Evolutionary conservation across 805 yeast genomes (phyloP).

Genomic region (Pichia paraexigua): DNA sequence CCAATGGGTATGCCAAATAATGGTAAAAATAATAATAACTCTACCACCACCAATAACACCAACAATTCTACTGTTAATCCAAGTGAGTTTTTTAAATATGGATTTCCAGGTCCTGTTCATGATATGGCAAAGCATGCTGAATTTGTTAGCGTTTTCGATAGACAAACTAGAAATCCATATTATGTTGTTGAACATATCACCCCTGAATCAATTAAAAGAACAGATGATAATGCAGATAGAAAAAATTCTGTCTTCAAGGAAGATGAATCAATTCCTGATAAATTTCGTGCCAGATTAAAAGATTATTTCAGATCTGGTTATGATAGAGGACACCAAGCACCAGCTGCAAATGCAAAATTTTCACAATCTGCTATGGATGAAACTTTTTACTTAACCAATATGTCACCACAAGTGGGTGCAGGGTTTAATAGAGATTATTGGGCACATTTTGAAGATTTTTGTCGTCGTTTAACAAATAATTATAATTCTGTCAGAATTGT

Average conservation of each 20-base stretch:
- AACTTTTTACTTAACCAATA: constrained; percentile 82
- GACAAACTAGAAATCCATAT: constrained; percentile 78
- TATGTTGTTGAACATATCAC: constrained; percentile 85
- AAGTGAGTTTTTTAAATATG: constrained; percentile 76
- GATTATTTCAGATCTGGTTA: constrained; percentile 94
- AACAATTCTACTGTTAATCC: constrained; percentile 49
- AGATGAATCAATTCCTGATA: constrained; percentile 71
- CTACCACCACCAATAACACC: constrained; percentile 2
- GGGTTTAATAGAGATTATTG: constrained; percentile 97
- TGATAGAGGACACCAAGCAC: constrained; percentile 96
- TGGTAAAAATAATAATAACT: constrained; percentile 3
- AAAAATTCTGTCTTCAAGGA: constrained; percentile 78
- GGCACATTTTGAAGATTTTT: constrained; percentile 93
- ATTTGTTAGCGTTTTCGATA: constrained; percentile 78
- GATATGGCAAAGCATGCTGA: constrained; percentile 69
- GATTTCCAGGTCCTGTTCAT: constrained; percentile 92
- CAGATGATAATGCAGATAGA: constrained; percentile 55
- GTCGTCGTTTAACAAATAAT: constrained; percentile 62
- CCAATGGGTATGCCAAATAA: constrained; percentile 6
- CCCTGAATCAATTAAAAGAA: constrained; percentile 49
- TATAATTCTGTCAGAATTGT: constrained; percentile 76
- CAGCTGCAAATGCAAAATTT: constrained; percentile 95
- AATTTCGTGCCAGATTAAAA: constrained; percentile 65
- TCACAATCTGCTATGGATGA: constrained; percentile 91
- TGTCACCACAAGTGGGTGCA: constrained; percentile 95